phyloP scores from a whole-genome alignment of 345 rosid species.

The Boechera retrofracta region DNA sequence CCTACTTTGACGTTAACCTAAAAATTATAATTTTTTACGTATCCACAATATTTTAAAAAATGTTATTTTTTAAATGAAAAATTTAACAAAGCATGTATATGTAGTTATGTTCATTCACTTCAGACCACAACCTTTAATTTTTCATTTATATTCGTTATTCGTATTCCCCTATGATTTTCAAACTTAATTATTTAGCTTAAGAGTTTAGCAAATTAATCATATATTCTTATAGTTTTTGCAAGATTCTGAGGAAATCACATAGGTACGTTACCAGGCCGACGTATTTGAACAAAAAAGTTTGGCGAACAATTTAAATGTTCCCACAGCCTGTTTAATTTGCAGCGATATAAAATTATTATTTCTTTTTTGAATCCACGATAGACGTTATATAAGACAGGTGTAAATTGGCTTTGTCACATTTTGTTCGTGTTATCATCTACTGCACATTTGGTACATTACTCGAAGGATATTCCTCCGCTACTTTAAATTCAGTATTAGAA shows the following conservation, averaged over 20 bases:
- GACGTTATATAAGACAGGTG: background rate
- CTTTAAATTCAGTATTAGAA: no score
- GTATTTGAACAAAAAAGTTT: background rate
- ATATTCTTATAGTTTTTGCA: background rate
- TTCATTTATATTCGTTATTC: slow-evolving; percentile 19
- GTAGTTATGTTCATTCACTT: slow-evolving; percentile 29
- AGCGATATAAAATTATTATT: background rate
- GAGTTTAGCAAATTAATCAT: background rate
- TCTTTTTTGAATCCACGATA: background rate
- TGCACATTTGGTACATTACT: background rate
- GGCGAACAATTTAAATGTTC: slow-evolving; percentile 16
- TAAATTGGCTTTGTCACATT: slow-evolving; percentile 20
- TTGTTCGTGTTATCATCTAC: slow-evolving; percentile 9
- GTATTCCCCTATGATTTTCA: background rate
- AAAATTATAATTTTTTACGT: no score
- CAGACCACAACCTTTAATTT: background rate
- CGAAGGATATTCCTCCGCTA: background rate
- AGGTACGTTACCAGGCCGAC: background rate
- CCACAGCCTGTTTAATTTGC: background rate
- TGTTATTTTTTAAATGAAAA: background rate
- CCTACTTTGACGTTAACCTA: slow-evolving; percentile 31
- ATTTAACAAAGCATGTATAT: background rate
- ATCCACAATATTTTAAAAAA: no score
- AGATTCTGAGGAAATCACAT: slow-evolving; percentile 15
- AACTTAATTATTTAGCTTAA: background rate